Conservation (phyloP, 495 filamentous ascomycete species). For the Podospora bellae-mahoneyi region DNA sequence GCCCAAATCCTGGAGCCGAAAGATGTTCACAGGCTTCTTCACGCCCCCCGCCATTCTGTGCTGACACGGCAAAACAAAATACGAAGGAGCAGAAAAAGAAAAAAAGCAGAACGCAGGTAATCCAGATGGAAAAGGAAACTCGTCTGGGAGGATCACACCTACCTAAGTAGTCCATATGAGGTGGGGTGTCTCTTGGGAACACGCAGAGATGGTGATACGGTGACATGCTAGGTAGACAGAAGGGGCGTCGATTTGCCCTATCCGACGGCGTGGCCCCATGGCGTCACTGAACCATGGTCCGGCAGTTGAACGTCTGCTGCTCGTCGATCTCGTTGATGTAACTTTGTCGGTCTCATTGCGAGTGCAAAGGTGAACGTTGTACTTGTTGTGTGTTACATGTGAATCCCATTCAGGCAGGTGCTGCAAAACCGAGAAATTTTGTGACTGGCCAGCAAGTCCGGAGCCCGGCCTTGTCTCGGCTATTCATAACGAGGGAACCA, state of each 20-base stretch:
- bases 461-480: background rate
- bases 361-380: background rate
- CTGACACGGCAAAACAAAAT: conserved; percentile 15
- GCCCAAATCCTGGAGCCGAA: conserved; percentile 51
- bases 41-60: conserved; percentile 55
- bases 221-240: no score
- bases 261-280: background rate
- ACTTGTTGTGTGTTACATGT: background rate
- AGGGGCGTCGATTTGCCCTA: background rate
- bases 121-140: background rate
- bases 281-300: background rate
- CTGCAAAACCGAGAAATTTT: background rate
- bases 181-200: background rate
- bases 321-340: background rate
- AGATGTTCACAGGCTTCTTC: conserved; percentile 66
- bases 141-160: conserved; percentile 1
- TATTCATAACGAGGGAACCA: background rate
- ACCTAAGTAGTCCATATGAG: conserved; percentile 1
- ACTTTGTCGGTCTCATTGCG: background rate
- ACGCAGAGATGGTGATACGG: background rate
- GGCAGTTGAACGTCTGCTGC: background rate
- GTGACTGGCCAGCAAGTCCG: background rate
- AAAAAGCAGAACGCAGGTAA: background rate
- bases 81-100: background rate
- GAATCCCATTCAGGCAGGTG: conserved; percentile 4